Conservation (phyloP, 139 green algal species). For the Dunaliella primolecta region DNA sequence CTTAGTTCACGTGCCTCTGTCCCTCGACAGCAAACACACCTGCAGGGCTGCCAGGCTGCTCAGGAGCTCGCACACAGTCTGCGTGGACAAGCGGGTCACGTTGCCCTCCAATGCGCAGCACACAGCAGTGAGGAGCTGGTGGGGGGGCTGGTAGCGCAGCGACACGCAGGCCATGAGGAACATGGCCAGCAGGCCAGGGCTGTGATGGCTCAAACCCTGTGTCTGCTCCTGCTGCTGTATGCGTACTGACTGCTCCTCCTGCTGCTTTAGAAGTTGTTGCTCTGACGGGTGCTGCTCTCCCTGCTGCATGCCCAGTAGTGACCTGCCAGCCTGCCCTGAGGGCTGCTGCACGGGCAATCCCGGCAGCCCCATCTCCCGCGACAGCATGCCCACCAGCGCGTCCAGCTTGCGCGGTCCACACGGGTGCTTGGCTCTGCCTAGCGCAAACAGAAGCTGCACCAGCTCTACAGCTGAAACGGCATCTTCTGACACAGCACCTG, state of each 20-base stretch:
- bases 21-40: no score
- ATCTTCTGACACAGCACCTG: no score
- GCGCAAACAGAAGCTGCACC: not conserved
- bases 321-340: no score
- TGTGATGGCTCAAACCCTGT: not conserved
- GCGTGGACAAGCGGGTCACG: not conserved
- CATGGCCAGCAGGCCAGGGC: not conserved
- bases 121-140: not conserved
- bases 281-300: not conserved
- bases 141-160: not conserved
- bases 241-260: not conserved
- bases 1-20: no score
- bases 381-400: not conserved
- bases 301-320: no score
- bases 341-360: no score
- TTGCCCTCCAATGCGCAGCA: not conserved
- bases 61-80: not conserved
- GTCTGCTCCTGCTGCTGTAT: not conserved
- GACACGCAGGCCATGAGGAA: not conserved
- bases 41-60: not conserved
- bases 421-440: not conserved
- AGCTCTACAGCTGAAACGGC: not conserved
- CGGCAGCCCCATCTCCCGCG: not conserved
- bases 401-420: not conserved
- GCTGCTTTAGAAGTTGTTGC: not conserved